Evolutionary conservation across 2,329 filamentous ascomycete species (phyloP).

Genomic region (Botrytis galanthina): DNA sequence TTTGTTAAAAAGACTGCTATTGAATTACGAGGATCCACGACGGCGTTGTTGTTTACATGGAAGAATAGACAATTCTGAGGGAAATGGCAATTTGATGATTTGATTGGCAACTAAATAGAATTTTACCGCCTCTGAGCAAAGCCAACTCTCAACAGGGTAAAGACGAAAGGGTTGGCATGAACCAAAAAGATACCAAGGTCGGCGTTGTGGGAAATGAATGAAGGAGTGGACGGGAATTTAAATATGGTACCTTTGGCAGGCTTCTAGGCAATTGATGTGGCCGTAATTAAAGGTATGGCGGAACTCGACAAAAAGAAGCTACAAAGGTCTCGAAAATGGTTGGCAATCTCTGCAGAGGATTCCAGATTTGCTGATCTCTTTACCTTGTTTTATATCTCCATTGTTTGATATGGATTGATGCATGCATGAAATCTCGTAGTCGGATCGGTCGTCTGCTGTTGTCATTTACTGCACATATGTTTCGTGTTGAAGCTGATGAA

Average conservation of each 20-base stretch:
- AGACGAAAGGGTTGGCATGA: background rate
- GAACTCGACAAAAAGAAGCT: background rate
- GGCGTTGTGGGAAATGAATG: background rate
- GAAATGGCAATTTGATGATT: background rate
- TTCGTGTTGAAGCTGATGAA: background rate
- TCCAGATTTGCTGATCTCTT: background rate
- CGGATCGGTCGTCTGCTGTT: background rate
- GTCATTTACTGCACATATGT: background rate
- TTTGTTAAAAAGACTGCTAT: background rate
- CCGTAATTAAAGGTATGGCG: background rate
- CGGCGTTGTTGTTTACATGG: background rate
- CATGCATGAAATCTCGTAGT: background rate
- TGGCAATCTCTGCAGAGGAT: conserved; percentile 2
- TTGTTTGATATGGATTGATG: conserved; percentile 1
- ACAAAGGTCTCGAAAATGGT: background rate
- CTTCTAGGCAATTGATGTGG: background rate
- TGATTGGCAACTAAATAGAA: background rate
- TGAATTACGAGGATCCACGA: background rate
- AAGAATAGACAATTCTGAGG: background rate
- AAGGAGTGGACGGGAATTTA: background rate
- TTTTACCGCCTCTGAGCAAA: background rate
- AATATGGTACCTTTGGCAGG: background rate
- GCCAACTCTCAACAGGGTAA: background rate
- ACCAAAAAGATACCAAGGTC: background rate
- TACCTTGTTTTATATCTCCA: background rate